Conservation (phyloP, 2,329 filamentous ascomycete genomes). For the Ascochyta fabae region DNA sequence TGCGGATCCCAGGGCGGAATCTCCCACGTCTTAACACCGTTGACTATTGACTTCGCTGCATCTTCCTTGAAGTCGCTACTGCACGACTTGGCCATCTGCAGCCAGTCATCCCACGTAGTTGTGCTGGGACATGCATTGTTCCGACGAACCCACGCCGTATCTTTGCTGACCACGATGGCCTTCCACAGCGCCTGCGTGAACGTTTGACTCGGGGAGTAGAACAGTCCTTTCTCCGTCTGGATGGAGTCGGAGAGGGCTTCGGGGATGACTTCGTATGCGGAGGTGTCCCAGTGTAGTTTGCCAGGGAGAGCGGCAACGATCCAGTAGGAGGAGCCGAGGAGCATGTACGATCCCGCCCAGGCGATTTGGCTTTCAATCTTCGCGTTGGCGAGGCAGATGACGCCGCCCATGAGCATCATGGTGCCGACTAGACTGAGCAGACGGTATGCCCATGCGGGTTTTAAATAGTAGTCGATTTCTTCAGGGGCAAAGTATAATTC, state of each 20-base stretch:
- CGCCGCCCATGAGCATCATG: conserved; percentile 60
- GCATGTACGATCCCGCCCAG: conserved; percentile 58
- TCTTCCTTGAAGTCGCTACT: conserved; percentile 23
- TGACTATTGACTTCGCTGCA: conserved; percentile 8
- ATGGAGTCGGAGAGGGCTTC: conserved; percentile 46
- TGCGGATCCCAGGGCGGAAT: conserved; percentile 46
- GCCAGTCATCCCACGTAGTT: conserved; percentile 51
- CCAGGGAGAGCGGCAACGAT: conserved; percentile 57
- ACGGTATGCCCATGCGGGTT: conserved; percentile 51
- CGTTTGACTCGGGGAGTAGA: conserved; percentile 38
- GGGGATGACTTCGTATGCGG: conserved; percentile 51
- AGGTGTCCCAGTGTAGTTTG: conserved; percentile 57
- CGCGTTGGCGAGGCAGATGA: conserved; percentile 59
- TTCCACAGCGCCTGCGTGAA: conserved; percentile 60
- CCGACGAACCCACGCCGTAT: conserved; percentile 51
- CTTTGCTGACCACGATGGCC: conserved; percentile 55
- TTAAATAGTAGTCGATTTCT: conserved; percentile 55
- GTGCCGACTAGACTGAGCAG: conserved; percentile 58
- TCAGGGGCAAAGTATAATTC: conserved; percentile 61
- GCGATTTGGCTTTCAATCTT: conserved; percentile 56
- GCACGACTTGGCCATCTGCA: conserved; percentile 42
- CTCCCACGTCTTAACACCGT: conserved; percentile 37
- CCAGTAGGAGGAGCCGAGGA: conserved; percentile 60
- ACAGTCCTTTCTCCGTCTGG: conserved; percentile 39
- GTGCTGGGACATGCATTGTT: conserved; percentile 53